These are phyloP conservation scores for Tausonia pullulans DNA, from an alignment of 1,284 basidiomycete species.

Conservation along the genomic window DNA sequence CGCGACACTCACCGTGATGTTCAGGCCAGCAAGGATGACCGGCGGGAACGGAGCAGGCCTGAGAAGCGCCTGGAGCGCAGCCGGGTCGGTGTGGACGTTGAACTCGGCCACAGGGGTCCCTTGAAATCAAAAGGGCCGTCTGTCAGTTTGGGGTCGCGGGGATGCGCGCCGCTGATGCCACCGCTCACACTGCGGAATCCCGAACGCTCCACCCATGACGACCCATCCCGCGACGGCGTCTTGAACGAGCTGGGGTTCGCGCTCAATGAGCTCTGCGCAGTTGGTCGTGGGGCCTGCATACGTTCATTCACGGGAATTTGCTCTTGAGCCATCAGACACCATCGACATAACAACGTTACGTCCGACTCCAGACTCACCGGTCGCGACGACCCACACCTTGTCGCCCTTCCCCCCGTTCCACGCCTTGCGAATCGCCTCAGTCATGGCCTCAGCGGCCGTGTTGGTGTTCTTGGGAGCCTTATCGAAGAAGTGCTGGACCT, in stretches of 20 bases:
- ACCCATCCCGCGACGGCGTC: slow-evolving; percentile 18
- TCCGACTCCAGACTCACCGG: slow-evolving; percentile 46
- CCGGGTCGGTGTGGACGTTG: slow-evolving; percentile 70
- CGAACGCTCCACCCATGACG: slow-evolving; percentile 65
- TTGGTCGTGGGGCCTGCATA: slow-evolving; percentile 45
- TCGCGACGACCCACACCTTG: slow-evolving; percentile 56
- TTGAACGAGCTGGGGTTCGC: slow-evolving; percentile 55
- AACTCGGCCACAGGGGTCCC: slow-evolving; percentile 44
- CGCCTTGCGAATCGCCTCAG: slow-evolving; percentile 42
- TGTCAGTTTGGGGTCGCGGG: background rate
- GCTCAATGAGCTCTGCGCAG: slow-evolving; percentile 57
- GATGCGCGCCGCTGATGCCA: background rate
- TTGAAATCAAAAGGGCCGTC: background rate
- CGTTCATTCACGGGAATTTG: no score
- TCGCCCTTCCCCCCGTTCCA: slow-evolving; percentile 43
- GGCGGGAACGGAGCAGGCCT: slow-evolving; percentile 32
- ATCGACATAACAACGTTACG: no score
- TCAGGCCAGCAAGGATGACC: slow-evolving; percentile 50
- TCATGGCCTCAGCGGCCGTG: slow-evolving; percentile 54
- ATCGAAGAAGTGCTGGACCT: slow-evolving; percentile 37
- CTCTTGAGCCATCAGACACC: no score
- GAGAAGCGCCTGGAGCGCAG: slow-evolving; percentile 24
- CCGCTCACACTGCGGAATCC: background rate
- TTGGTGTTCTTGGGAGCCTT: slow-evolving; percentile 22
- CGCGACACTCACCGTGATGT: background rate